Evolutionary conservation across 345 rosid genomes (phyloP).

Genomic region (Citrus sinensis): DNA sequence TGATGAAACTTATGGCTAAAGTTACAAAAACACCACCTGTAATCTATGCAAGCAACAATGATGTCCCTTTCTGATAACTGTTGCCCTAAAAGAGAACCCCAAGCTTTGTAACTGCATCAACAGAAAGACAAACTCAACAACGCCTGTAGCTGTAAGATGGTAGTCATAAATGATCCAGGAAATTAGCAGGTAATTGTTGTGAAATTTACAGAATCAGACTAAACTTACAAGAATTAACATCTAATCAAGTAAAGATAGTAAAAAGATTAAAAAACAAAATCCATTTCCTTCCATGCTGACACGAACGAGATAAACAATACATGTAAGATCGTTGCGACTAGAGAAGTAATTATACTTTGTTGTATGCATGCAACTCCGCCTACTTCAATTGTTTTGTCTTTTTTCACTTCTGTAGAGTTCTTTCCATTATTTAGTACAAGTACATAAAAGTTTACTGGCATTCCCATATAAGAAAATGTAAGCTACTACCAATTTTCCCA

Average conservation of each 20-base stretch:
- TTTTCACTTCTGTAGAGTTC: background rate
- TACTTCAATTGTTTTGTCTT: background rate
- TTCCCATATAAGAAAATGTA: background rate
- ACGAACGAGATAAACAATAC: background rate
- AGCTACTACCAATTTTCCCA: background rate
- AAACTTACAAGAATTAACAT: background rate
- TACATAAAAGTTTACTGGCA: background rate
- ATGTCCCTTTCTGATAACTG: constrained; percentile 89
- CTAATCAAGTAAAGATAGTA: background rate
- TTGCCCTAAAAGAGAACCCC: constrained; percentile 97
- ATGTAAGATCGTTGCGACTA: background rate
- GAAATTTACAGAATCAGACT: background rate
- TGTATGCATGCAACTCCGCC: background rate
- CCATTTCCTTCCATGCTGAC: background rate
- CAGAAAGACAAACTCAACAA: constrained; percentile 18
- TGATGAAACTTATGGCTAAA: background rate
- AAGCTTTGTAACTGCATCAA: constrained; percentile 85
- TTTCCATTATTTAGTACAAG: background rate
- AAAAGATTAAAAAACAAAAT: background rate
- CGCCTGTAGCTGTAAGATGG: constrained; percentile 6
- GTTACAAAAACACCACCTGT: constrained; percentile 50
- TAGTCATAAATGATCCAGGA: background rate
- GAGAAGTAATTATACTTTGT: background rate
- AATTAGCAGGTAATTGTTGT: background rate
- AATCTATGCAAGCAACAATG: constrained; percentile 95